phyloP scores from a whole-genome alignment of 73 alveolate genomes.

The Breviolum minutum region DNA sequence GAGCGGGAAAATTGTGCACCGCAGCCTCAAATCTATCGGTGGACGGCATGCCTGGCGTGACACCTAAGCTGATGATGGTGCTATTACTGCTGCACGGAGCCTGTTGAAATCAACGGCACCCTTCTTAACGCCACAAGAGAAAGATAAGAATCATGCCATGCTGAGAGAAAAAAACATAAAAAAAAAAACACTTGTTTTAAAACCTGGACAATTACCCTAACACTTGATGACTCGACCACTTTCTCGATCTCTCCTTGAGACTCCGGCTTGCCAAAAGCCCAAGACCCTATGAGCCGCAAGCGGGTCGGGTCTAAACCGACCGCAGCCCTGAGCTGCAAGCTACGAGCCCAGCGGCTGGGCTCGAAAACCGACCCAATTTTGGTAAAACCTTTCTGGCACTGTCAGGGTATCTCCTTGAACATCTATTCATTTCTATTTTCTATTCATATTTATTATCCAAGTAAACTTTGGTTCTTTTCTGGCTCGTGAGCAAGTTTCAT shows the following conservation, averaged over 20 bases:
- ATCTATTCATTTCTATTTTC: too few relatives aligned
- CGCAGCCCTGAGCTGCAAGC: constrained; percentile 21
- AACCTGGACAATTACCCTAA: not conserved
- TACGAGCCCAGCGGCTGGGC: constrained; percentile 20
- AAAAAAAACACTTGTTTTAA: not conserved
- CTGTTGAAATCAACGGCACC: too few relatives aligned
- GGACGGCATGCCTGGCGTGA: constrained; percentile 30
- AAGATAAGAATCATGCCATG: too few relatives aligned
- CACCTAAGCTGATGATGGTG: not conserved
- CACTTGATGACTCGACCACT: not conserved
- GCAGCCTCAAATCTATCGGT: constrained; percentile 58
- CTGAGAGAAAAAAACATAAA: too few relatives aligned
- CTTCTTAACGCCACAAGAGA: too few relatives aligned
- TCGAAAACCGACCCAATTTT: not conserved
- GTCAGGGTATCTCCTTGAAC: not conserved
- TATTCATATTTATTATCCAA: too few relatives aligned
- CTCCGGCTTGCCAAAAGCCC: not conserved
- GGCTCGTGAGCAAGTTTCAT: too few relatives aligned
- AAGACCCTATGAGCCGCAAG: constrained; percentile 15
- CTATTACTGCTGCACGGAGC: not conserved
- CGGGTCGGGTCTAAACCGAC: not conserved
- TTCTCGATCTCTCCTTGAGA: not conserved
- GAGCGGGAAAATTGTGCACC: too few relatives aligned
- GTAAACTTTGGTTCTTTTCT: too few relatives aligned
- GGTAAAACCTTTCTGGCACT: not conserved